These are phyloP conservation scores for Solanum chiquidenum DNA, from an alignment of 257 asterid genomes.

Conservation along the genomic window DNA sequence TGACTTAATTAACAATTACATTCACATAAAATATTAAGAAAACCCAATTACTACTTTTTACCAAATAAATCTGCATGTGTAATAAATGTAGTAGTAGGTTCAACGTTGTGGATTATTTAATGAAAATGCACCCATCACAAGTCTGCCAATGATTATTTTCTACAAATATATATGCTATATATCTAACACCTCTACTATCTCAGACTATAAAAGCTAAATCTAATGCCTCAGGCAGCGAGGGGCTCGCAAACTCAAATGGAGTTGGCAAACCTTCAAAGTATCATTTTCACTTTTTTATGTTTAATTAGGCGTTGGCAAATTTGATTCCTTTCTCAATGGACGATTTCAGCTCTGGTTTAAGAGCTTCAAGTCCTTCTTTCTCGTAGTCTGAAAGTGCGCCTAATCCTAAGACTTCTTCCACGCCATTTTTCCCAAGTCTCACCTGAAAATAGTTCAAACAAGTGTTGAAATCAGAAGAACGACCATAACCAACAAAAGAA, in stretches of 20 bases:
- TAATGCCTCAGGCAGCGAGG: background rate
- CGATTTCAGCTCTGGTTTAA: conserved; percentile 47
- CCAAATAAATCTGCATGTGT: background rate
- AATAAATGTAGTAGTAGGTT: background rate
- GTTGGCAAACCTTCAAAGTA: background rate
- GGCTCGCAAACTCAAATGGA: background rate
- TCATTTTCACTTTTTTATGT: background rate
- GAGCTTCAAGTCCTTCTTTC: conserved; percentile 70
- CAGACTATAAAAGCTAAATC: background rate
- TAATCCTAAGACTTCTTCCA: conserved; percentile 61
- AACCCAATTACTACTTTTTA: background rate
- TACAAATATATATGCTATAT: background rate
- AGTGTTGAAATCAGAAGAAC: background rate
- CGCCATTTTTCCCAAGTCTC: conserved; percentile 83
- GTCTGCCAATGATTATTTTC: conserved; percentile 4
- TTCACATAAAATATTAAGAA: background rate
- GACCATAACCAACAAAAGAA: background rate
- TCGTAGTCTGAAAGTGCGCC: conserved; percentile 60
- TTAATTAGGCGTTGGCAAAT: conserved; percentile 34
- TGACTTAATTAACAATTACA: background rate
- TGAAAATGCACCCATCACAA: background rate
- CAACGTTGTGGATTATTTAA: background rate
- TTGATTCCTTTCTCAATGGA: conserved; percentile 78
- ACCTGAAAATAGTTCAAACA: conserved; percentile 28
- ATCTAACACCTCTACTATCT: background rate